Evolutionary conservation across 2,329 filamentous ascomycete species (phyloP).

Genomic region (Pyrenophora tritici-repentis): DNA sequence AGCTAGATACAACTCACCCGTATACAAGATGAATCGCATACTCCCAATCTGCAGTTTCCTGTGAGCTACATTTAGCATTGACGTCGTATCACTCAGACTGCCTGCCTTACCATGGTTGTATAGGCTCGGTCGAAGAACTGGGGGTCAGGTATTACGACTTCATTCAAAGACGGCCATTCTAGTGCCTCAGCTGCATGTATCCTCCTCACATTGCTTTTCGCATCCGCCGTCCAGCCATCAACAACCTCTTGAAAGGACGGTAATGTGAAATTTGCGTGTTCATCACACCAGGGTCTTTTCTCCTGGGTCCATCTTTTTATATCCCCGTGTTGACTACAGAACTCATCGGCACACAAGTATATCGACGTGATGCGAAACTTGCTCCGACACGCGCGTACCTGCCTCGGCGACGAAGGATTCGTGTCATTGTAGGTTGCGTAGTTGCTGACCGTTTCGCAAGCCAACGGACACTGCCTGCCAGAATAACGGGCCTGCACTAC

Average conservation of each 20-base stretch:
- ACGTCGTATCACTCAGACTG: neutral
- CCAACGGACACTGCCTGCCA: slow-evolving; percentile 36
- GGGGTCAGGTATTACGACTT: slow-evolving; percentile 30
- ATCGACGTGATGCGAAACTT: slow-evolving; percentile 30
- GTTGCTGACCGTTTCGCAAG: slow-evolving; percentile 36
- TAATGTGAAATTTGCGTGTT: slow-evolving; percentile 26
- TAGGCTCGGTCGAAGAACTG: slow-evolving; percentile 33
- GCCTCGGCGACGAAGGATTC: slow-evolving; percentile 29
- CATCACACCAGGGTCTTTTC: slow-evolving; percentile 28
- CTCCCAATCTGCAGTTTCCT: slow-evolving; percentile 36
- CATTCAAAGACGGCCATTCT: slow-evolving; percentile 16
- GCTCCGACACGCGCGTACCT: slow-evolving; percentile 36
- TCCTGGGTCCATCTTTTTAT: slow-evolving; percentile 24
- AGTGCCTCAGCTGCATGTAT: slow-evolving; percentile 29
- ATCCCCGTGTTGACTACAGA: slow-evolving; percentile 25
- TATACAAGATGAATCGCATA: slow-evolving; percentile 39
- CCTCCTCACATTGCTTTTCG: slow-evolving; percentile 19
- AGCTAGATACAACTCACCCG: slow-evolving; percentile 22
- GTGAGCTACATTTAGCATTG: slow-evolving; percentile 1
- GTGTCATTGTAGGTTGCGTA: slow-evolving; percentile 44
- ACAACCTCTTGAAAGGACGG: slow-evolving; percentile 34
- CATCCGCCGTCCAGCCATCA: slow-evolving; percentile 26
- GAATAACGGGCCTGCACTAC: slow-evolving; percentile 20
- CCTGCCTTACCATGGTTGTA: slow-evolving; percentile 33
- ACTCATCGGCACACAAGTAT: slow-evolving; percentile 37